Evolutionary conservation across 1,284 basidiomycete species (phyloP), one percentile per base, ranked within the genome.

Genomic region (Neotropicomus parvogracilis): DNA sequence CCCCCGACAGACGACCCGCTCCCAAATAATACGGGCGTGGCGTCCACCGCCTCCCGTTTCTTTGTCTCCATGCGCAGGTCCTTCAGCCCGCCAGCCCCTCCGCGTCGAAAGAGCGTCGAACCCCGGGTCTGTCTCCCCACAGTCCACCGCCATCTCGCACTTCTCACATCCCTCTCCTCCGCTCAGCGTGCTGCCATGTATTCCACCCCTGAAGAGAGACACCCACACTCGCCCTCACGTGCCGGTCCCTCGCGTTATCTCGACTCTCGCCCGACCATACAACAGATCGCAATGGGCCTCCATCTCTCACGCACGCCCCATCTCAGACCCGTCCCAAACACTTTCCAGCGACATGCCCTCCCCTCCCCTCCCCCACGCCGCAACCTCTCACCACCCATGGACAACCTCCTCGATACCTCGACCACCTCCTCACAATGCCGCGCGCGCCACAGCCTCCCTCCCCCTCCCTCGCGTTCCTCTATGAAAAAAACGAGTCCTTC

Each of bases 251-350:
- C 75, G 58, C 70, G 69, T 54, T 63, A 73, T 48, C 63, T 68
- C 45, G 66, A 74, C 56, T 60, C 71, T 26, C 80, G 75, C n/a
- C 84, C 84, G 3, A 83, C 81, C 44, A 72, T 85, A 37, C 79
- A 83, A 57, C 83, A 86, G 64, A 86, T 86, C 53, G 80, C 83
- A 14, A 87, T 86, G 83, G 84, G 83, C 20, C 72, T 86, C 17
- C 85, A 86, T 62, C 69, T 84, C 26, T 87, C 84, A 11, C 79
- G 81, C 36, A 87, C 84, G 2, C 83, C 84, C 6, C 83, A 86
- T 60, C 64, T 86, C 24, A 75, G 79, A 44, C 70, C 75, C 19
- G 26, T 43, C 31, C 24, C 49, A 13, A 54, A 39, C 35, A 40
- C 60, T 13, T 53, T 47, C 37, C 62, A 55, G 9, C 55, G 58